These are phyloP conservation scores for Solanum verrucosum DNA, from an alignment of 257 asterid species.

Conservation along the genomic window DNA sequence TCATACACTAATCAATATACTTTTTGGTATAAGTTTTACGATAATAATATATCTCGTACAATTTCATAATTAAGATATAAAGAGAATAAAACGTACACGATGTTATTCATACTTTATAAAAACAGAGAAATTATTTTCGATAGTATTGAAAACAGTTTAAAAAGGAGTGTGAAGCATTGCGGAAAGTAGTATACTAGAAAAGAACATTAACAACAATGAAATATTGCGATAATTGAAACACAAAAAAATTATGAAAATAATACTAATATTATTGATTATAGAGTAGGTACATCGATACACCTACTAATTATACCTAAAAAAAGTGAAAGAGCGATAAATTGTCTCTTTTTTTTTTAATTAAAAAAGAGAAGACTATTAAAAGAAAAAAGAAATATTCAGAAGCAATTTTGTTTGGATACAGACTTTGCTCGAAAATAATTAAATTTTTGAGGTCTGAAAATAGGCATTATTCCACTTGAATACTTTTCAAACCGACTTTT, in stretches of 20 bases:
- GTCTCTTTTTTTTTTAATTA: too few relatives aligned
- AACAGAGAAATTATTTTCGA: too few relatives aligned
- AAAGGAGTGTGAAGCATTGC: not conserved
- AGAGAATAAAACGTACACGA: accelerated
- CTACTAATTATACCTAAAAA: not conserved
- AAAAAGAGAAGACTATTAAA: too few relatives aligned
- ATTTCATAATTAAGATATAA: accelerated
- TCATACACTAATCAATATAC: not conserved
- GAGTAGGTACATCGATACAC: not conserved
- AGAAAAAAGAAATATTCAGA: too few relatives aligned
- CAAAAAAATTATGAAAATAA: not conserved
- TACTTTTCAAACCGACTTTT: not conserved
- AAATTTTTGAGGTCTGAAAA: not conserved
- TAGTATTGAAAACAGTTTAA: too few relatives aligned
- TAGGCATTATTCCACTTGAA: not conserved
- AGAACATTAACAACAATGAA: too few relatives aligned
- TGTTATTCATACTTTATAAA: too few relatives aligned
- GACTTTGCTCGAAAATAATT: not conserved
- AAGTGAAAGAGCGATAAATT: not conserved
- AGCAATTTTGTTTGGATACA: not conserved
- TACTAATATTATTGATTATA: accelerated
- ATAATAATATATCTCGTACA: accelerated
- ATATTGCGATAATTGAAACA: too few relatives aligned
- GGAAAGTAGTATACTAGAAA: too few relatives aligned
- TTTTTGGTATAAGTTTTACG: too few relatives aligned